These are phyloP conservation scores for Hemileccinum impolitum DNA, from an alignment of 768 basidiomycete species.

Conservation along the genomic window DNA sequence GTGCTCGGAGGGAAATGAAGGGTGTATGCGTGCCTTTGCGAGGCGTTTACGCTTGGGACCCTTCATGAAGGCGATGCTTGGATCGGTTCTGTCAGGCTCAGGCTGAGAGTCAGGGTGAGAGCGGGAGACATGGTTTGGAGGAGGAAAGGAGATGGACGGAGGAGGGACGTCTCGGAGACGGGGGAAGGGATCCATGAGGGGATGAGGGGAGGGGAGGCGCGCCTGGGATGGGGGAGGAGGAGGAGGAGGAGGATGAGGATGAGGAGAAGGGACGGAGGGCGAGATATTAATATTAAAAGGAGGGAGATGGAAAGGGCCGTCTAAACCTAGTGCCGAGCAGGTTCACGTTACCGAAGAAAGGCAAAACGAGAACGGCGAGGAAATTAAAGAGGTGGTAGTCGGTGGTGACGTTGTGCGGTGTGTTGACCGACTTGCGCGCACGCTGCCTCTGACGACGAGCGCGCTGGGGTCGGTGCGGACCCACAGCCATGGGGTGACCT, in stretches of 20 bases:
- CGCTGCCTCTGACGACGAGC: constrained; percentile 13
- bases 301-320: constrained; percentile 21
- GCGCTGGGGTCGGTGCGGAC: constrained; percentile 1
- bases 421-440: background rate
- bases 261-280: constrained; percentile 1
- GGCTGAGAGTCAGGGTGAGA: constrained; percentile 16
- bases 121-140: constrained; percentile 22
- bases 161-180: constrained; percentile 20
- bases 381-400: constrained; percentile 12
- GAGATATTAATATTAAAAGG: constrained; percentile 23
- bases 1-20: background rate
- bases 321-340: constrained; percentile 25
- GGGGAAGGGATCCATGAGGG: constrained; percentile 37
- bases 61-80: constrained; percentile 44
- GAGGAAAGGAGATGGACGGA: constrained; percentile 22
- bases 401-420: background rate
- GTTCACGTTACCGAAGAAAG: constrained; percentile 25
- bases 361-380: constrained; percentile 16
- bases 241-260: background rate
- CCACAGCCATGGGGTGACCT: background rate
- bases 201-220: constrained; percentile 1
- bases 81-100: constrained; percentile 29
- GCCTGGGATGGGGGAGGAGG: constrained; percentile 1
- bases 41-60: constrained; percentile 53
- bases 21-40: constrained; percentile 39